Percentiles rank a stretch among this genome's conserved stretches.
phyloP scores from a whole-genome alignment of 805 yeast species.

The Ogataea henricii region DNA sequence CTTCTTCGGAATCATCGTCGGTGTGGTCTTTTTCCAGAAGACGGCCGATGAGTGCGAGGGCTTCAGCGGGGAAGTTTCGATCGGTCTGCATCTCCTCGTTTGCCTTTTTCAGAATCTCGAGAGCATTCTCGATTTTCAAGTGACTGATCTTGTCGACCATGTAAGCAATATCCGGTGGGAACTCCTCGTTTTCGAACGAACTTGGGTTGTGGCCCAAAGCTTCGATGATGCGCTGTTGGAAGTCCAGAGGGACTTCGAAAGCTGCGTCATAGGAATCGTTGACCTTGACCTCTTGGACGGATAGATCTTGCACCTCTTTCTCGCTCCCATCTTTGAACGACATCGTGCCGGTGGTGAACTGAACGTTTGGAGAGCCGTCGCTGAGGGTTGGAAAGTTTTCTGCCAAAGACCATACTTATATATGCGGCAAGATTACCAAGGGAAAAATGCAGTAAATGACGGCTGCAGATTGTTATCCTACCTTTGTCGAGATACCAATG shows the following conservation, averaged over 20 bases:
- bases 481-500: too few species aligned
- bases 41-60: constrained; percentile 16
- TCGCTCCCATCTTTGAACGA: not conserved
- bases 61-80: constrained; percentile 34
- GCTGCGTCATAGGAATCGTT: not conserved
- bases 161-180: constrained; percentile 8
- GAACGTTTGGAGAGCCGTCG: too few species aligned
- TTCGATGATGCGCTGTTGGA: constrained; percentile 3
- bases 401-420: too few species aligned
- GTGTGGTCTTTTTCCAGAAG: constrained; percentile 15
- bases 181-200: not conserved
- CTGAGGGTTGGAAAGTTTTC: too few species aligned
- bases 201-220: constrained; percentile 4
- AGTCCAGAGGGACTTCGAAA: not conserved
- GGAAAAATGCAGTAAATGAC: too few species aligned
- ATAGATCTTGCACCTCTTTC: not conserved
- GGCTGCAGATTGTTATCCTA: too few species aligned
- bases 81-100: constrained; percentile 33
- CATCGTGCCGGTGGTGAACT: not conserved
- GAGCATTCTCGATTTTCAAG: constrained; percentile 26
- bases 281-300: not conserved
- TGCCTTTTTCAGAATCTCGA: constrained; percentile 31
- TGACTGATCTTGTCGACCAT: constrained; percentile 8
- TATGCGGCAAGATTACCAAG: too few species aligned
- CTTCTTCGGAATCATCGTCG: constrained; percentile 9